Evolutionary conservation across 768 basidiomycete species (phyloP).

Genomic region (Leccinum incarnatum): DNA sequence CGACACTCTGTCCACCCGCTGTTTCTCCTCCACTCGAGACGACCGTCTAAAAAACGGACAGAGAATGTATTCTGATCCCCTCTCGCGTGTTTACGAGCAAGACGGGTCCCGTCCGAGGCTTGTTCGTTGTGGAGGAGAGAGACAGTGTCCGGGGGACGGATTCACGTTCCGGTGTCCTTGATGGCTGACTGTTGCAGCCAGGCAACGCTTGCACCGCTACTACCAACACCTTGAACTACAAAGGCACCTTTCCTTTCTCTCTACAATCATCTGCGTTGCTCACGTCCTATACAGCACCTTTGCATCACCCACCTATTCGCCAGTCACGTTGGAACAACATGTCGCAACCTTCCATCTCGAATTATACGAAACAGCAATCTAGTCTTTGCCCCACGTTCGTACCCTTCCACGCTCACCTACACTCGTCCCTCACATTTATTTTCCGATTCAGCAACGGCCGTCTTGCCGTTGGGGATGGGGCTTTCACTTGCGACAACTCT

Average conservation of each 20-base stretch:
- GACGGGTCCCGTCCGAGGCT: neutral
- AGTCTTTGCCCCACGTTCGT: constrained; percentile 91
- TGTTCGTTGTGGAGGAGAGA: neutral
- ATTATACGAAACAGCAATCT: constrained; percentile 75
- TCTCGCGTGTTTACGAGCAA: neutral
- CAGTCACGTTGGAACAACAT: constrained; percentile 83
- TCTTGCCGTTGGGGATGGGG: constrained; percentile 98
- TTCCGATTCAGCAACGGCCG: constrained; percentile 74
- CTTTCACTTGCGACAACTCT: constrained; percentile 72
- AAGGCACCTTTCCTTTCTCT: constrained; percentile 3
- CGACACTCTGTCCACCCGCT: constrained; percentile 8
- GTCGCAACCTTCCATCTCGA: constrained; percentile 72
- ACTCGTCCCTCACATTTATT: constrained; percentile 14
- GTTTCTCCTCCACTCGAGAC: constrained; percentile 12
- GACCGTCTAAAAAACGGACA: no score
- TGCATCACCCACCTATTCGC: constrained; percentile 1
- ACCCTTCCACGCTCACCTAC: constrained; percentile 17
- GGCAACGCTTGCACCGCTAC: constrained; percentile 13
- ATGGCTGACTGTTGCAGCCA: neutral
- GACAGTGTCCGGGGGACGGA: constrained; percentile 20
- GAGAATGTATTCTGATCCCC: no score
- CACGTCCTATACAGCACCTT: constrained; percentile 4
- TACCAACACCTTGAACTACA: constrained; percentile 3
- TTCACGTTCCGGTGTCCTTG: neutral
- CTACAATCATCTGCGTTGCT: neutral